phyloP scores from a whole-genome alignment of 2,329 filamentous ascomycete genomes.

The Ceratocystis eucalypticola region DNA sequence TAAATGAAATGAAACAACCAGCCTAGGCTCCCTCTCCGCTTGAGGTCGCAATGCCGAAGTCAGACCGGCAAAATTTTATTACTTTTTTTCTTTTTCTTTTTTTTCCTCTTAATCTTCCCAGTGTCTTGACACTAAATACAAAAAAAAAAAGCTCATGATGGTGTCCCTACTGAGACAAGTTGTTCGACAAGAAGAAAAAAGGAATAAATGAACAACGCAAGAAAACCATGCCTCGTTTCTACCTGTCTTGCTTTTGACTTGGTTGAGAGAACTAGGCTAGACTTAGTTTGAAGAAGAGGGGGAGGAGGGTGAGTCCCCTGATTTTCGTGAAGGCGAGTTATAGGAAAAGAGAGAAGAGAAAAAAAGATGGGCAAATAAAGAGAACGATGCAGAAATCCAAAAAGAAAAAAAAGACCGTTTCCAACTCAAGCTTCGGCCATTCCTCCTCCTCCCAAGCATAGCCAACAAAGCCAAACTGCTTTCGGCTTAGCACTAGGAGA shows the following conservation, averaged over 20 bases:
- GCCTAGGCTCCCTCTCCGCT: not conserved
- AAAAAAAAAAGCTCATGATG: not conserved
- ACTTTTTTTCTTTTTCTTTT: not conserved
- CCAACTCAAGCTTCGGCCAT: not conserved
- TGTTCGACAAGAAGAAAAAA: not conserved
- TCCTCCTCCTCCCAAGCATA: not conserved
- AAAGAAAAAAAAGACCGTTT: not conserved
- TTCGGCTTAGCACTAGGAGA: not conserved
- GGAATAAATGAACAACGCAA: not conserved
- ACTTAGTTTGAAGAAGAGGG: not conserved
- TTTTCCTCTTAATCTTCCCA: not conserved
- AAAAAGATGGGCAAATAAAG: not conserved
- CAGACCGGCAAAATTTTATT: not conserved
- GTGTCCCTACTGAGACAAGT: not conserved
- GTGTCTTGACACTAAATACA: not conserved
- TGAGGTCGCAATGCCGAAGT: conserved; percentile 6
- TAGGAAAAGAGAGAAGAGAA: not conserved
- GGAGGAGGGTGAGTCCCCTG: not conserved
- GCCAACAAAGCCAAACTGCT: conserved; percentile 5
- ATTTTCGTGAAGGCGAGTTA: not conserved
- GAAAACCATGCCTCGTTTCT: not conserved
- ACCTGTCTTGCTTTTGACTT: not conserved
- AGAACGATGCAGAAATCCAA: not conserved
- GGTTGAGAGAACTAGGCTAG: not conserved
- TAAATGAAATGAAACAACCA: not conserved